Base-by-base conservation (phyloP, 2,329 filamentous ascomycete genomes). In the Ophiostoma himal-ulmi region DNA sequence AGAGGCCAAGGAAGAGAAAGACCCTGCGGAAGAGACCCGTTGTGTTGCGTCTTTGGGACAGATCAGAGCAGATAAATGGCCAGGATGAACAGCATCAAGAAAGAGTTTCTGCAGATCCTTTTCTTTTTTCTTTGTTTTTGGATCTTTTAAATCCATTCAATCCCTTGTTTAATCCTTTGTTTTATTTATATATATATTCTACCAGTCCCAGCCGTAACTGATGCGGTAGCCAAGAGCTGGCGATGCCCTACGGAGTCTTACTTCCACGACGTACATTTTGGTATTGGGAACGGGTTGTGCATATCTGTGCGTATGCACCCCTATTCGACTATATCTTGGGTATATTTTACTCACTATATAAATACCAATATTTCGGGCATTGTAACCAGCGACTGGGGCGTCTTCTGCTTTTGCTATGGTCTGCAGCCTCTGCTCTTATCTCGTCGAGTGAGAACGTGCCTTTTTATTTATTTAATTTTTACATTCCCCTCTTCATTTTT, bases 61-160 rank as follows among this genome's bases (percentile, higher is more conserved):
- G 17, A 20, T 20, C 11, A 39, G 44, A 48, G 6, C 13, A 48
- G 44, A 57, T 22, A 2, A n/a, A 57, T 6, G 44, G 17, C 17
- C 14, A 20, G n/a, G 52, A 57, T 57, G 52, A 14, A 17, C 52
- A 22, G 26, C 57, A 62, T 34, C 52, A n/a, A 54, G n/a, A 54
- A 54, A 54, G 52, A 54, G 52, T 22, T 54, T 54, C 57, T 62
- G 57, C 57, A 30, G 57, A 62, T 62, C 57, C 6, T 13, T 13
- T 34, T 62, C 34, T 17, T 26, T 30, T 14, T 13, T 54, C 13
- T 13, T 54, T 54, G 26, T 22, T 54, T 26, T 54, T 54, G n/a
- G n/a, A 7, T 57, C 3, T 5, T 44, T 14, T 4, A 13, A 44
- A 5, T 44, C 3, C 2, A 44, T 44, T 10, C 11, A 13, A 57